Evolutionary conservation across 2,329 filamentous ascomycete species (phyloP).

Genomic region (Claviceps monticola): DNA sequence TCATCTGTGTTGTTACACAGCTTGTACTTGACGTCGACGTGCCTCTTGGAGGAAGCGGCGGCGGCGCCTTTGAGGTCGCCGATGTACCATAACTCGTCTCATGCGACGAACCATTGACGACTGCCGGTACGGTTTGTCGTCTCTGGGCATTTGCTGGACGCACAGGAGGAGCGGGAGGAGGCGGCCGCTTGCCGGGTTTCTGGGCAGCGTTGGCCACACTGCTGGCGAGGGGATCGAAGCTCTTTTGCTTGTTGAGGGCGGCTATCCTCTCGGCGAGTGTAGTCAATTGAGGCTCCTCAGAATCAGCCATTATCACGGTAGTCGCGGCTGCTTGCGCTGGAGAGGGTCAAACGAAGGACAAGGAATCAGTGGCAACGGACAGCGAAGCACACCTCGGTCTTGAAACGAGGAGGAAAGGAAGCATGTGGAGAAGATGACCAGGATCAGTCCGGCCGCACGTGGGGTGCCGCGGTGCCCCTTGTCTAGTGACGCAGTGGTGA

Average conservation of each 20-base stretch:
- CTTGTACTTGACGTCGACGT: slow-evolving; percentile 10
- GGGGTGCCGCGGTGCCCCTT: no score
- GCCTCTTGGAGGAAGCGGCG: slow-evolving; percentile 22
- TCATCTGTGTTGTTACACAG: slow-evolving; percentile 1
- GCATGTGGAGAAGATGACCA: background rate
- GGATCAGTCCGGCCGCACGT: no score
- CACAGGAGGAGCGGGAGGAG: slow-evolving; percentile 26
- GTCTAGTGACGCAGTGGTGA: no score
- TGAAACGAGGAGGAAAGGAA: background rate
- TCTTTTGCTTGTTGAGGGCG: slow-evolving; percentile 47
- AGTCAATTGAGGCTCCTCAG: slow-evolving; percentile 47
- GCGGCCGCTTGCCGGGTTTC: slow-evolving; percentile 27
- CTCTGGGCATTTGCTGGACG: slow-evolving; percentile 24
- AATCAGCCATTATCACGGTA: slow-evolving; percentile 37
- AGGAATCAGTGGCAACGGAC: background rate
- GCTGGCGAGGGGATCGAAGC: slow-evolving; percentile 27
- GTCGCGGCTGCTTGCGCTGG: no score
- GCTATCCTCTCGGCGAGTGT: slow-evolving; percentile 49
- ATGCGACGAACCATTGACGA: slow-evolving; percentile 6
- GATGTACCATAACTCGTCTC: slow-evolving; percentile 24
- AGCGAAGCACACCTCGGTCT: background rate
- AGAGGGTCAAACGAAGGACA: background rate
- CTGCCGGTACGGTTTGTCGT: slow-evolving; percentile 20
- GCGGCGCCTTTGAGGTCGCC: slow-evolving; percentile 20
- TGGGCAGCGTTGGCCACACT: slow-evolving; percentile 16